phyloP scores from a whole-genome alignment of 768 basidiomycete genomes.

The Hydnomerulius pinastri region DNA sequence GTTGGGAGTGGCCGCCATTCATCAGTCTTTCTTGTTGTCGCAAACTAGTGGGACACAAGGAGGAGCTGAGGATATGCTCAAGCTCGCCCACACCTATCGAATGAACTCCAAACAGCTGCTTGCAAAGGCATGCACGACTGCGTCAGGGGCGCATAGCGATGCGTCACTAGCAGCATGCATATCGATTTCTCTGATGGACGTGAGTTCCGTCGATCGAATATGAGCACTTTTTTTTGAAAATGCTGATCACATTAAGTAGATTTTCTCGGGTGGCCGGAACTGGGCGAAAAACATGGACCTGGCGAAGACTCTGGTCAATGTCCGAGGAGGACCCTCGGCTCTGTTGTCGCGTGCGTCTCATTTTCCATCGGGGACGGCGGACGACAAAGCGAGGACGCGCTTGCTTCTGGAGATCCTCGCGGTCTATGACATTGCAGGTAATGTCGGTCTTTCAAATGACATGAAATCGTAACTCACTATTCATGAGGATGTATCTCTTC shows the following conservation, averaged over 20 bases:
- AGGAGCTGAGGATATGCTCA: conserved; percentile 33
- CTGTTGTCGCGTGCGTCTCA: conserved; percentile 34
- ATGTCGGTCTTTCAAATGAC: conserved; percentile 9
- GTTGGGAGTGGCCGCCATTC: conserved; percentile 42
- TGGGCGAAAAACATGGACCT: conserved; percentile 40
- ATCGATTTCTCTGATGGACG: conserved; percentile 38
- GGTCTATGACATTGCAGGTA: conserved; percentile 44
- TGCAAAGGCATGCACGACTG: conserved; percentile 30
- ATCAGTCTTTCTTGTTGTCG: conserved; percentile 44
- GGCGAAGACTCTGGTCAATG: conserved; percentile 38
- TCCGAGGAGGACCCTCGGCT: conserved; percentile 45
- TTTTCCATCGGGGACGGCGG: conserved; percentile 23
- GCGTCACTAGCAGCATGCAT: conserved; percentile 28
- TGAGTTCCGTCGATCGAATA: conserved; percentile 25
- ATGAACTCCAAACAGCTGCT: conserved; percentile 38
- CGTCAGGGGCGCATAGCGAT: conserved; percentile 31
- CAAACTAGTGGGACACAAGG: conserved; percentile 26
- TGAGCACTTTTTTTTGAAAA: conserved; percentile 4
- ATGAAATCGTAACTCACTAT: conserved; percentile 11
- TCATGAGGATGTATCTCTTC: conserved; percentile 36
- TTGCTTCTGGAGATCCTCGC: conserved; percentile 45
- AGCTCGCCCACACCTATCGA: conserved; percentile 36
- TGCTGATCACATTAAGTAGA: conserved; percentile 33
- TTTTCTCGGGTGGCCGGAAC: conserved; percentile 42
- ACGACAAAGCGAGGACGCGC: conserved; percentile 34